These are phyloP conservation scores for Alternaria longipes DNA, from an alignment of 2,329 filamentous ascomycete species.

Conservation along the genomic window DNA sequence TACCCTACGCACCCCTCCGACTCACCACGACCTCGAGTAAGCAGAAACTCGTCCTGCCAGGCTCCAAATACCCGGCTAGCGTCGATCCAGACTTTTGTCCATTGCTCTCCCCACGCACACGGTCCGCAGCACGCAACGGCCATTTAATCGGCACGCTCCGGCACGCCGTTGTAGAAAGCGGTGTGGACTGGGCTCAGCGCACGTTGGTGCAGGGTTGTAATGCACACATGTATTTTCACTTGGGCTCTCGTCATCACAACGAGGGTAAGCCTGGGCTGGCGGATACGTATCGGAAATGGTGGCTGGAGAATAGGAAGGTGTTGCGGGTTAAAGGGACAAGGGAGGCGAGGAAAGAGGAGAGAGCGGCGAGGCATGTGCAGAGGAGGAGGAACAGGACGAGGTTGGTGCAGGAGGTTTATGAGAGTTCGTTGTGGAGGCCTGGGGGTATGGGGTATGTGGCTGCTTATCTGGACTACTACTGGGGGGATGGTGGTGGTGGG, in stretches of 20 bases:
- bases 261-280: conserved; percentile 17
- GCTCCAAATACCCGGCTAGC: conserved; percentile 23
- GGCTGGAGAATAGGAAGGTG: conserved; percentile 14
- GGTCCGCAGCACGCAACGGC: conserved; percentile 38
- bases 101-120: conserved; percentile 21
- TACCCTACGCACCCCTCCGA: conserved; percentile 37
- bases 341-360: conserved; percentile 11
- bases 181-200: conserved; percentile 35
- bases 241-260: conserved; percentile 13
- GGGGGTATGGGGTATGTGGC: conserved; percentile 37
- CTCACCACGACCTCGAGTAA: conserved; percentile 32
- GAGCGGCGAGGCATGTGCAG: conserved; percentile 12
- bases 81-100: conserved; percentile 37
- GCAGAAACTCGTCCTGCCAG: conserved; percentile 39
- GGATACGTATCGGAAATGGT: conserved; percentile 32
- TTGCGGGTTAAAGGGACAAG: conserved; percentile 8
- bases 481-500: neutral
- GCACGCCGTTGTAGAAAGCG: conserved; percentile 37
- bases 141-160: conserved; percentile 29
- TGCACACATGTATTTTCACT: conserved; percentile 40
- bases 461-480: conserved; percentile 39
- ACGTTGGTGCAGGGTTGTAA: conserved; percentile 41
- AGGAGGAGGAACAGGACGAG: conserved; percentile 23
- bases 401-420: conserved; percentile 31
- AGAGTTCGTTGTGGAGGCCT: conserved; percentile 30